phyloP scores from a whole-genome alignment of 805 yeast genomes.

The Zygoascus ofunaensis region DNA sequence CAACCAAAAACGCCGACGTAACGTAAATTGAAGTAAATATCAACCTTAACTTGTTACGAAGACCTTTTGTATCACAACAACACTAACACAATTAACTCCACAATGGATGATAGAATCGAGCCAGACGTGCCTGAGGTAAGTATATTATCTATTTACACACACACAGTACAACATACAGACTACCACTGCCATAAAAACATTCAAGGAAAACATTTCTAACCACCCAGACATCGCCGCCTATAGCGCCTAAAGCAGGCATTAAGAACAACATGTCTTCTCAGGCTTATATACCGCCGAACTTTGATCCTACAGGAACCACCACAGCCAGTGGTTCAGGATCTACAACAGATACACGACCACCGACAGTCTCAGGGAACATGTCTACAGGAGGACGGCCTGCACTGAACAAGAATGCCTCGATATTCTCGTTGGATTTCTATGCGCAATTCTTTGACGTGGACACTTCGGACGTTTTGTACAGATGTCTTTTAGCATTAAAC shows the following conservation, averaged over 20 bases:
- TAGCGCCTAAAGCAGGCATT: too few species aligned
- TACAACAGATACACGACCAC: constrained; percentile 1
- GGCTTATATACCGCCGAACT: constrained; percentile 29
- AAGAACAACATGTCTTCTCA: constrained; percentile 26
- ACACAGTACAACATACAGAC: too few species aligned
- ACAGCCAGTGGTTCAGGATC: constrained; percentile 6
- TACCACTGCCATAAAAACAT: too few species aligned
- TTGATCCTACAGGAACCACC: constrained; percentile 14
- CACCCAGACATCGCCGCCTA: too few species aligned
- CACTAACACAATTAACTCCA: not conserved
- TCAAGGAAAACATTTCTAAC: too few species aligned
- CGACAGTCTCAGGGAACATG: constrained; percentile 10
- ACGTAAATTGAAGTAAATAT: too few species aligned
- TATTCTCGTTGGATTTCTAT: constrained; percentile 51
- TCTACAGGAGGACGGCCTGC: not conserved
- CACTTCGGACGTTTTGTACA: constrained; percentile 48
- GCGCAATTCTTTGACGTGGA: constrained; percentile 61
- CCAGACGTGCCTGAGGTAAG: constrained; percentile 5
- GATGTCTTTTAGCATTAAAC: constrained; percentile 49
- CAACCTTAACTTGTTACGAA: too few species aligned
- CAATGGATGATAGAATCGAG: constrained; percentile 2
- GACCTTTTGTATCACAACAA: not conserved
- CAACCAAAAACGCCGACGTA: too few species aligned
- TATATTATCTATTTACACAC: not conserved
- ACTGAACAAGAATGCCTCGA: constrained; percentile 31